Evolutionary conservation across 2,329 filamentous ascomycete genomes (phyloP).

Genomic region (Pestalotiopsis sp.): DNA sequence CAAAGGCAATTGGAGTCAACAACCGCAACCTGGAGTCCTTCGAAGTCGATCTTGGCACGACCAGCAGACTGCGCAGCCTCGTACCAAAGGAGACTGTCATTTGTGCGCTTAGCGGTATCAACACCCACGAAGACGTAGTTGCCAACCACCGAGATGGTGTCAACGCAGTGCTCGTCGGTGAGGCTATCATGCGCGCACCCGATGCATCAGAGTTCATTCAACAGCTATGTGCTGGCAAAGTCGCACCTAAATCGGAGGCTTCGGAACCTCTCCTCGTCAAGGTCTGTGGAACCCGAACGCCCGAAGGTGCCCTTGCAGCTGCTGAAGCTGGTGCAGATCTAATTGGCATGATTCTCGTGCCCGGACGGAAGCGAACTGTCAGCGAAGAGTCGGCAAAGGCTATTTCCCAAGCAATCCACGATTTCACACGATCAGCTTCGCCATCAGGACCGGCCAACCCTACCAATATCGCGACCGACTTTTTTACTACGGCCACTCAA

Average conservation of each 20-base stretch:
- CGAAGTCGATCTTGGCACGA: conserved; percentile 92
- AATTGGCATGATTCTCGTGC: conserved; percentile 89
- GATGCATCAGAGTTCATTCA: conserved; percentile 83
- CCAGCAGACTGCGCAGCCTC: conserved; percentile 82
- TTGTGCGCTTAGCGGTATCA: conserved; percentile 93
- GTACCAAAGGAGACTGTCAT: conserved; percentile 86
- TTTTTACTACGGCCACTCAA: conserved; percentile 63
- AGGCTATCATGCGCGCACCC: conserved; percentile 90
- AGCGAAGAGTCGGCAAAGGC: conserved; percentile 75
- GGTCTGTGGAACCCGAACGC: conserved; percentile 88
- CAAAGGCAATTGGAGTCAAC: conserved; percentile 94
- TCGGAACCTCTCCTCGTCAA: conserved; percentile 72
- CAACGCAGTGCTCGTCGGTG: conserved; percentile 89
- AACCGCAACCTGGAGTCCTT: conserved; percentile 97
- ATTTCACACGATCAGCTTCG: conserved; percentile 39
- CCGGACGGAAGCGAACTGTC: conserved; percentile 79
- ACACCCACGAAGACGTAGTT: conserved; percentile 82
- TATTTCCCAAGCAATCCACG: conserved; percentile 80
- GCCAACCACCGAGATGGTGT: conserved; percentile 89
- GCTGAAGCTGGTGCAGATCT: conserved; percentile 88
- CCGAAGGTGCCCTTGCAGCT: conserved; percentile 78
- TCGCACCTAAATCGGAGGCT: conserved; percentile 36
- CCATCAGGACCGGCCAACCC: conserved; percentile 29
- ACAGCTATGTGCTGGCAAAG: conserved; percentile 71
- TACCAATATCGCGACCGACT: conserved; percentile 58